phyloP scores from a whole-genome alignment of 495 filamentous ascomycete genomes.

The Penicillium herquei region DNA sequence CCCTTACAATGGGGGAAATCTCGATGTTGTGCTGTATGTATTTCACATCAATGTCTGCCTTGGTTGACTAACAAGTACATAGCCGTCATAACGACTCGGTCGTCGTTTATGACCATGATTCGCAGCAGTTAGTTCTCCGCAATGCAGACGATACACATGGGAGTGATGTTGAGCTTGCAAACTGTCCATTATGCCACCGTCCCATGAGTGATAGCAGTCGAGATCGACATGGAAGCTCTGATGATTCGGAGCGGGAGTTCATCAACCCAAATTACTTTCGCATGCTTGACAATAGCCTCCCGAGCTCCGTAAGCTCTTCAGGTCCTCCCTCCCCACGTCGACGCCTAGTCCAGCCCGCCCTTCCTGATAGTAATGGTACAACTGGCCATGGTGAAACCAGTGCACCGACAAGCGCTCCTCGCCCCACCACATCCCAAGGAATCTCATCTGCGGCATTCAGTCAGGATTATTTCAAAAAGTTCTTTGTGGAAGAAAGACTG shows the following conservation, averaged over 20 bases:
- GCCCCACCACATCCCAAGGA: slow-evolving; percentile 51
- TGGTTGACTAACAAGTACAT: slow-evolving; percentile 6
- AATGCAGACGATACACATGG: slow-evolving; percentile 49
- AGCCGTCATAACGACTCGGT: slow-evolving; percentile 91
- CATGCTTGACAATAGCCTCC: slow-evolving; percentile 70
- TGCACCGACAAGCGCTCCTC: slow-evolving; percentile 47
- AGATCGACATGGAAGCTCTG: slow-evolving; percentile 31
- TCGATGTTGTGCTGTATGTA: slow-evolving; percentile 52
- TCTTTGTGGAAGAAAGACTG: slow-evolving; percentile 84
- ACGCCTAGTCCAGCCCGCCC: slow-evolving; percentile 49
- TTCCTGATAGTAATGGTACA: slow-evolving; percentile 37
- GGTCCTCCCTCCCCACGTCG: slow-evolving; percentile 52
- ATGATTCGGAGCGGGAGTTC: slow-evolving; percentile 60
- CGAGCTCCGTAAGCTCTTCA: slow-evolving; percentile 48
- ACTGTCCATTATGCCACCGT: slow-evolving; percentile 88
- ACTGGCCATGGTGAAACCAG: slow-evolving; percentile 34
- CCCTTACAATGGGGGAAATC: slow-evolving; percentile 45
- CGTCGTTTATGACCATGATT: slow-evolving; percentile 84
- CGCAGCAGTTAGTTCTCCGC: slow-evolving; percentile 78
- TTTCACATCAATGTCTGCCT: not conserved
- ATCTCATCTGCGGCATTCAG: slow-evolving; percentile 87
- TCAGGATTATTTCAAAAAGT: slow-evolving; percentile 84
- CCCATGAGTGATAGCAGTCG: slow-evolving; percentile 57
- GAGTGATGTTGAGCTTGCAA: slow-evolving; percentile 49
- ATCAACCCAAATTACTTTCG: slow-evolving; percentile 91